A percentile compares a stretch with the other conserved stretches of the same genome.
Conservation (phyloP, 176 grass and related monocot species). For the Eragrostis curvula region DNA sequence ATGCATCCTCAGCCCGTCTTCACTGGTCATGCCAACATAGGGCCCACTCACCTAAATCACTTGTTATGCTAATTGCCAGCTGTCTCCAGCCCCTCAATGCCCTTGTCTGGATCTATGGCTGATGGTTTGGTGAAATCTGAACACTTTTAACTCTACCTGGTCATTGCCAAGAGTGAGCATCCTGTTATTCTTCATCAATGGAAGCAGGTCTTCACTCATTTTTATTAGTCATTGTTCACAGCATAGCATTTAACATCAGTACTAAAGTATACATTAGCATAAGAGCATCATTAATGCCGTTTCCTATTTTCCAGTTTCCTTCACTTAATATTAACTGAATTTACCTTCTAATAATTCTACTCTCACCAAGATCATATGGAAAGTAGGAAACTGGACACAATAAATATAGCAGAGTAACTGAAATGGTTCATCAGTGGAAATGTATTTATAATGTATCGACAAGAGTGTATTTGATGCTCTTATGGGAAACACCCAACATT, state of each 20-base stretch:
- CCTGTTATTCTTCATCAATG: no score
- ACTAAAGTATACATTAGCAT: no score
- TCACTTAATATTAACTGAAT: neutral
- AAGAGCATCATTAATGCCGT: no score
- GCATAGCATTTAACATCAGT: no score
- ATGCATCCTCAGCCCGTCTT: neutral
- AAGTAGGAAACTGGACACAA: neutral
- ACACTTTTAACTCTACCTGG: no score
- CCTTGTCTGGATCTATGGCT: neutral
- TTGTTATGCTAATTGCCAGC: neutral
- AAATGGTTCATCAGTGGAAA: neutral
- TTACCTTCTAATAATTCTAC: neutral
- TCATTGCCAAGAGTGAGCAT: no score
- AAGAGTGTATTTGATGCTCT: neutral
- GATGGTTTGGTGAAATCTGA: neutral
- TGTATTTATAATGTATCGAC: neutral
- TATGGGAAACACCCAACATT: neutral
- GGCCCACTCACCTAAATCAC: neutral
- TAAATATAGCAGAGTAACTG: constrained; percentile 15
- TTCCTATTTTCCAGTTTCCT: neutral
- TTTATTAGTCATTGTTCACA: no score
- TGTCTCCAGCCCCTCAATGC: neutral
- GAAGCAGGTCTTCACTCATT: no score
- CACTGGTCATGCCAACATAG: neutral
- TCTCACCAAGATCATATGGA: constrained; percentile 12